Base-by-base conservation (phyloP, 495 filamentous ascomycete species). In the Talaromyces thailandensis region DNA sequence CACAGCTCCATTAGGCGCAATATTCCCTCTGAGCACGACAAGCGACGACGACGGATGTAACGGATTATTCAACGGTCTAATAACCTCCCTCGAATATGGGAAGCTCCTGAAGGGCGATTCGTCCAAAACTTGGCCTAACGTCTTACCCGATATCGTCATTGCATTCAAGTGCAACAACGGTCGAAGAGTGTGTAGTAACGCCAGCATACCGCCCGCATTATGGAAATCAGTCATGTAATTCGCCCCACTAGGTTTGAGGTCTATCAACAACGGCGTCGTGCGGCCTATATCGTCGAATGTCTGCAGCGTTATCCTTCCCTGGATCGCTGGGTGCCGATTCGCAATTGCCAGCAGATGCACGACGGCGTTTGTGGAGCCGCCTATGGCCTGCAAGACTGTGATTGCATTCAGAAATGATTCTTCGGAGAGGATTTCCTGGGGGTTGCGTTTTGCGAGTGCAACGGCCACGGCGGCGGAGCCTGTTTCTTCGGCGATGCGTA, bases 141-240 rank as follows among this genome's bases (percentile, higher is more conserved):
- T 87, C 40, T 77, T 69, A 1, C 85, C 84, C 0, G 82, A 82
- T 23, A 89, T 72, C 0, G 85, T 88, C 69, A 77, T 53, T 0
- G 84, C 84, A 45, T 79, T 72, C 0, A 87, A 75, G 51, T 84
- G 73, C 0, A 89, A 74, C 0, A 88, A 74, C 0, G 85, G 86
- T 6, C 75, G 71, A 3, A 89, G 73, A 4, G 76, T 74, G 56
- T 82, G 76, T 9, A 88, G 64, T 0, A 89, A 68, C 4, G 81
- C 80, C 24, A 77, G 63, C 84, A 88, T 88, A 50, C 86, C 86
- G 6, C 86, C 86, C 0, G 85, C 81, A 66, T 84, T 82, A 67
- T 89, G 86, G 64, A 89, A 87, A 64, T 89, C 85, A 37, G 81
- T 84, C 86, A 88, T 88, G 71, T 89, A 89, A 61, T 87, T 86